Evolutionary conservation across 352 stramenopile species (phyloP).

Genomic region (Globisporangium nagaii): DNA sequence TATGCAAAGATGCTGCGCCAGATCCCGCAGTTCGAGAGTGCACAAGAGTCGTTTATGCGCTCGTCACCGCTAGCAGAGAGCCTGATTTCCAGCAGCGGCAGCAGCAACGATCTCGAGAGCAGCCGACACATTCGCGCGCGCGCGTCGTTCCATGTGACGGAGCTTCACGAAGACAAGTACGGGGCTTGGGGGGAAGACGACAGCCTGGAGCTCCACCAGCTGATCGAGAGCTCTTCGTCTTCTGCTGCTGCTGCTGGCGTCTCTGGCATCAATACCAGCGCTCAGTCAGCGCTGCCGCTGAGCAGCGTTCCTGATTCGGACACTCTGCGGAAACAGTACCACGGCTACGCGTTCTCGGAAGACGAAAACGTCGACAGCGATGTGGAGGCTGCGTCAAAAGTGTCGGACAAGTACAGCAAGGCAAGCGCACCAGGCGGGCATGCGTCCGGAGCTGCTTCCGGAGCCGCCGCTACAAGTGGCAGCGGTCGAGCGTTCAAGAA

Average conservation of each 20-base stretch:
- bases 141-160: slow-evolving; percentile 42
- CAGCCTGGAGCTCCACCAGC: slow-evolving; percentile 1
- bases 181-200: slow-evolving; percentile 4
- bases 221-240: slow-evolving; percentile 3
- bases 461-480: slow-evolving; percentile 1
- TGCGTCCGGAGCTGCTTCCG: slow-evolving; percentile 10
- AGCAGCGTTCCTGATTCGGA: slow-evolving; percentile 1
- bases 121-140: slow-evolving; percentile 43
- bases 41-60: slow-evolving; percentile 46
- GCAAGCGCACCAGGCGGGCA: background rate
- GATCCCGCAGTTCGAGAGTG: slow-evolving; percentile 40
- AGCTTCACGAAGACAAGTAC: slow-evolving; percentile 8
- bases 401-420: slow-evolving; percentile 16
- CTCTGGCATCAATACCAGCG: background rate
- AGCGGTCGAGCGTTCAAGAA: slow-evolving; percentile 46
- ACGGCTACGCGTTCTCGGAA: slow-evolving; percentile 78
- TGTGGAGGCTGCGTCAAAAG: slow-evolving; percentile 35
- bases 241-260: background rate
- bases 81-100: slow-evolving; percentile 31
- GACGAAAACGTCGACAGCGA: slow-evolving; percentile 72
- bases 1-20: slow-evolving; percentile 44
- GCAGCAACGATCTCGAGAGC: slow-evolving; percentile 10
- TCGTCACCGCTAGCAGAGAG: slow-evolving; percentile 55
- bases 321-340: slow-evolving; percentile 31
- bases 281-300: background rate